Conservation (phyloP, 2,329 filamentous ascomycete genomes). For the Trichoderma polysporum region DNA sequence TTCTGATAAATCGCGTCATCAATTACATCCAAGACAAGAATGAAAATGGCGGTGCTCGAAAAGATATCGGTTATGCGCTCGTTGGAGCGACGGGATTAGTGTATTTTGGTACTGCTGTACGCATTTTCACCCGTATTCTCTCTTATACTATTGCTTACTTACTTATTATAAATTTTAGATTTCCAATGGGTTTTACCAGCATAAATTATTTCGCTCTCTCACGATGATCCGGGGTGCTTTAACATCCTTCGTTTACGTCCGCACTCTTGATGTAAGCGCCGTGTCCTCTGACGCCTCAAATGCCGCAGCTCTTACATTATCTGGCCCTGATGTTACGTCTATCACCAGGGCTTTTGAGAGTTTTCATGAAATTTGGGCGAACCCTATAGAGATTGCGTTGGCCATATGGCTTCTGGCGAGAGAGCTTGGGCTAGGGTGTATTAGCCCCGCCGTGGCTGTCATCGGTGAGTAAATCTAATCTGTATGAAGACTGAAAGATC, state of each 20-base stretch:
- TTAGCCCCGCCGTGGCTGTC: constrained; percentile 26
- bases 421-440: constrained; percentile 26
- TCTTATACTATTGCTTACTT: too few species aligned
- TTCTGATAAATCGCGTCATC: constrained; percentile 40
- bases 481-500: too few species aligned
- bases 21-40: constrained; percentile 29
- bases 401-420: constrained; percentile 37
- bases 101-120: constrained; percentile 42
- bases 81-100: constrained; percentile 41
- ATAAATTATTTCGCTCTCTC: constrained; percentile 35
- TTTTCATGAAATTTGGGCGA: constrained; percentile 38
- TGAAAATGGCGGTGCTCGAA: too few species aligned
- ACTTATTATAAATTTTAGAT: too few species aligned
- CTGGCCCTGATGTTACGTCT: constrained; percentile 45
- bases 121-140: too few species aligned
- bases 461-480: constrained; percentile 23
- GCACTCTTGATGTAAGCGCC: constrained; percentile 40
- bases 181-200: neutral
- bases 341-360: constrained; percentile 30
- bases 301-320: constrained; percentile 40
- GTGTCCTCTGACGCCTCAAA: constrained; percentile 31
- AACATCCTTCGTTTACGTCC: constrained; percentile 49
- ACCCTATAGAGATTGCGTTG: constrained; percentile 36
- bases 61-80: constrained; percentile 38
- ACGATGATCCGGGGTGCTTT: constrained; percentile 37